phyloP scores from a whole-genome alignment of 2,329 filamentous ascomycete species.

The Fusarium drepaniforme region DNA sequence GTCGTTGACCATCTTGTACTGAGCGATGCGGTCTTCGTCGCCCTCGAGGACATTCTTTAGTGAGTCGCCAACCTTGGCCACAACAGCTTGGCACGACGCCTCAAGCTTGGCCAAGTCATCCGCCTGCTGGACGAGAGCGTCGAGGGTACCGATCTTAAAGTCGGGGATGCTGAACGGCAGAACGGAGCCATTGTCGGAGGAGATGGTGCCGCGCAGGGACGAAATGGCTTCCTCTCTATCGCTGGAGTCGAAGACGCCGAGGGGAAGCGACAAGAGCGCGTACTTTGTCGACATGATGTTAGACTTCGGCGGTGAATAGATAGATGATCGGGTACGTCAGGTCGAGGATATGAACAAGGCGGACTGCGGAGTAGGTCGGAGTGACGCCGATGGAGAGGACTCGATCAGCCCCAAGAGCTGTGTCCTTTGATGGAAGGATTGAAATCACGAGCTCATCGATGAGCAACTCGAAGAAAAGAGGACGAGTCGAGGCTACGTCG shows the following conservation, averaged over 20 bases:
- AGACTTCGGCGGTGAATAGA: conserved; percentile 9
- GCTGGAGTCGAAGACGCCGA: conserved; percentile 84
- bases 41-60: conserved; percentile 85
- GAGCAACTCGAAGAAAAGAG: neutral
- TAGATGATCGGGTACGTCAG: conserved; percentile 14
- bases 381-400: conserved; percentile 14
- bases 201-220: conserved; percentile 78
- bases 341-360: conserved; percentile 13
- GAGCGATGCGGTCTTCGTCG: conserved; percentile 83
- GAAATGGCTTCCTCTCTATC: conserved; percentile 85
- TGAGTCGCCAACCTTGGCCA: conserved; percentile 89
- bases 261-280: conserved; percentile 89
- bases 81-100: conserved; percentile 81
- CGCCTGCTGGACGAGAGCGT: conserved; percentile 94
- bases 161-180: conserved; percentile 86
- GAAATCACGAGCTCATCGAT: conserved; percentile 21
- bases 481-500: conserved; percentile 6
- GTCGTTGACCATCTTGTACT: conserved; percentile 95
- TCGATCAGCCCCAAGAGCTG: conserved; percentile 25
- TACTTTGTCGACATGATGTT: conserved; percentile 72
- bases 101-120: conserved; percentile 95
- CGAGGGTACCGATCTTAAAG: conserved; percentile 98
- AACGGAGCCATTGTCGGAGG: conserved; percentile 80
- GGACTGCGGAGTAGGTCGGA: conserved; percentile 24
- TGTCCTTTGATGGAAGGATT: neutral